Percentiles rank a stretch among this genome's conserved stretches.
Conservation (phyloP, 1,284 basidiomycete genomes). For the Cronartium quercuum region DNA sequence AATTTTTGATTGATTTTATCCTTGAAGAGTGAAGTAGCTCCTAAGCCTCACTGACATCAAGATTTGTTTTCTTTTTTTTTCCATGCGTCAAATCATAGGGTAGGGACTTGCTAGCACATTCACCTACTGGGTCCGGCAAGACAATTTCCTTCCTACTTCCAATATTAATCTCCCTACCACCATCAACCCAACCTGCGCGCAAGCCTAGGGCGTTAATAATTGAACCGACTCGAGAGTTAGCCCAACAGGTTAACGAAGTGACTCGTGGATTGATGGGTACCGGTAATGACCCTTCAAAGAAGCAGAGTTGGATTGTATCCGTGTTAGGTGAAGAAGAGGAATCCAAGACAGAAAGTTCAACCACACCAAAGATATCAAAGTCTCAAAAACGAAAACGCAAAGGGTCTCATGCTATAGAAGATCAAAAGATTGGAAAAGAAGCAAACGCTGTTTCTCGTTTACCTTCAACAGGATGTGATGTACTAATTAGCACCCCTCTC, state of each 20-base stretch:
- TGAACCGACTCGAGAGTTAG: conserved; percentile 1
- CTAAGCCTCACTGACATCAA: background rate
- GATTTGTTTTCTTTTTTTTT: background rate
- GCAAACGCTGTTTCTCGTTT: background rate
- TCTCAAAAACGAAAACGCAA: background rate
- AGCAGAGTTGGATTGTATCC: background rate
- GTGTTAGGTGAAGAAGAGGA: background rate
- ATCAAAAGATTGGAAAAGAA: background rate
- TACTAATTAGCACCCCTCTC: conserved; percentile 73
- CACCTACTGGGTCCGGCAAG: conserved; percentile 91
- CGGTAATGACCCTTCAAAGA: background rate
- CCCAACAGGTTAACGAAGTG: background rate
- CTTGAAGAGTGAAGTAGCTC: background rate
- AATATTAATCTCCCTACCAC: conserved; percentile 54
- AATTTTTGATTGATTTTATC: background rate
- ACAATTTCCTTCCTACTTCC: conserved; percentile 83
- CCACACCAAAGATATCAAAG: background rate
- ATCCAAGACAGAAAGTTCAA: background rate
- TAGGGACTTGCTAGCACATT: conserved; percentile 79
- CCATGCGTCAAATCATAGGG: conserved; percentile 50
- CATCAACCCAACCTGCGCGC: background rate
- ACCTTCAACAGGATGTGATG: conserved; percentile 52
- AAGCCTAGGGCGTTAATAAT: background rate
- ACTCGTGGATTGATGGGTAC: background rate
- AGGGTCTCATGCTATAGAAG: background rate